Conservation (phyloP, 2,329 filamentous ascomycete genomes). For the Pleomassaria siparia region DNA sequence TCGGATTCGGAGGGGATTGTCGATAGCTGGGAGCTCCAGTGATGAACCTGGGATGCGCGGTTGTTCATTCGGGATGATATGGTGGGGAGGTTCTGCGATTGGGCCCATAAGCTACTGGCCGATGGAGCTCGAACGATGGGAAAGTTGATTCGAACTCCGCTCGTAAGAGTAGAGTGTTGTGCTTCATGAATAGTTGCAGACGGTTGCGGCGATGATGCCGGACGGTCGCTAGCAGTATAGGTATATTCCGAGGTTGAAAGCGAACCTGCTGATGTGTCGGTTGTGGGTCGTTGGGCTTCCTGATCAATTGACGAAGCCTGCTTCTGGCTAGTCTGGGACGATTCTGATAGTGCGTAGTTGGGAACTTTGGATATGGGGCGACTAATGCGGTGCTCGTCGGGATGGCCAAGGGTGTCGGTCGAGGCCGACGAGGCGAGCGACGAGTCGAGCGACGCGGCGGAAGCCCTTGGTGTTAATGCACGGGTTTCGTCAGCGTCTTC, state of each 20-base stretch:
- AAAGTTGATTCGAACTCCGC: conserved; percentile 39
- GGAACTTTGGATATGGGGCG: conserved; percentile 25
- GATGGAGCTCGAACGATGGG: conserved; percentile 41
- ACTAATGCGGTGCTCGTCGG: conserved; percentile 26
- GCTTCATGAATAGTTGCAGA: conserved; percentile 39
- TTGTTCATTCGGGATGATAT: conserved; percentile 44
- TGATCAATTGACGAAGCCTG: conserved; percentile 36
- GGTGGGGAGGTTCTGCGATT: conserved; percentile 35
- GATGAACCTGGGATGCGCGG: conserved; percentile 35
- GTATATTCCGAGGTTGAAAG: conserved; percentile 41
- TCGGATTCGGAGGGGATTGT: conserved; percentile 42
- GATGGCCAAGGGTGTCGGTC: conserved; percentile 23
- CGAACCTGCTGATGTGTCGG: conserved; percentile 36
- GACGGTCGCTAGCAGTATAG: conserved; percentile 35
- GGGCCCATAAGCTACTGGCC: conserved; percentile 38
- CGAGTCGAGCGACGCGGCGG: conserved; percentile 40
- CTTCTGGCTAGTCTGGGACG: conserved; percentile 33
- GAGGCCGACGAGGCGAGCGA: conserved; percentile 36
- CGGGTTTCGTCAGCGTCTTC: conserved; percentile 29
- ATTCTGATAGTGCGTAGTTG: conserved; percentile 22
- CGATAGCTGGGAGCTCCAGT: conserved; percentile 45
- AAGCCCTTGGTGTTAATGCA: conserved; percentile 40
- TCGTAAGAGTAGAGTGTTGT: conserved; percentile 35
- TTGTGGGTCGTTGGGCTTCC: conserved; percentile 30
- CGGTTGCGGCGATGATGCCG: conserved; percentile 28